Base-by-base conservation (phyloP, 257 asterid species). In the Linaria vulgaris region DNA sequence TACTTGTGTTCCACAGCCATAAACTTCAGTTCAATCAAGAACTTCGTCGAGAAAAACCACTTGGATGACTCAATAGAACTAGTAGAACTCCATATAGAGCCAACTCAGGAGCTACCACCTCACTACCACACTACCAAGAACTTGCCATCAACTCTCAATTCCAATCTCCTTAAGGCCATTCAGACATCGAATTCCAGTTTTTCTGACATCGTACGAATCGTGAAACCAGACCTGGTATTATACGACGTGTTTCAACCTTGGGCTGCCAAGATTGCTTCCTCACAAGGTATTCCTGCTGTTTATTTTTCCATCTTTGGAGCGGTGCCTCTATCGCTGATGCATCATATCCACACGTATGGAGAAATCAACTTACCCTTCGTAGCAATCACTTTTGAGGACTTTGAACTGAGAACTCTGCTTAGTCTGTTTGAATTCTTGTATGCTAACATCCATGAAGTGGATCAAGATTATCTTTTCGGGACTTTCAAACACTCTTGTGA, bases 161-260 rank as follows among this genome's bases (percentile, higher is more conserved):
- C 47, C 27, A 23, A 55, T 1, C 82, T 80, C 11, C 23, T 57
- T n/a, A 54, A 71, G 15, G 68, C 73, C 69, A 76, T 78, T 53
- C 71, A 66, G 38, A 58, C 37, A 15, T 17, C 85, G 5, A 51
- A 24, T 2, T 46, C 79, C 7, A 61, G 71, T 37, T 80, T 78
- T 54, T 48, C 67, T 1, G 12, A 46, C 46, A 69, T 74, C 65
- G 37, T 78, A 64, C n/a, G 52, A 15, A 2, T 44, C 13, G 60
- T 74, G 4, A 60, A 17, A 2, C 87, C 85, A 0, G 68, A 81
- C 20, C 27, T 78, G 23, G 50, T 81, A 19, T 72, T 83, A 6
- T 83, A 68, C 37, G 90, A 83, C 34, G 53, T 59, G 3, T 73
- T 74, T 57, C 79, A 80, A 13, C 82, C 82, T 1, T 80, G 84